These are phyloP conservation scores for Neopestalotiopsis clavispora DNA, from an alignment of 2,329 filamentous ascomycete species.

Conservation along the genomic window DNA sequence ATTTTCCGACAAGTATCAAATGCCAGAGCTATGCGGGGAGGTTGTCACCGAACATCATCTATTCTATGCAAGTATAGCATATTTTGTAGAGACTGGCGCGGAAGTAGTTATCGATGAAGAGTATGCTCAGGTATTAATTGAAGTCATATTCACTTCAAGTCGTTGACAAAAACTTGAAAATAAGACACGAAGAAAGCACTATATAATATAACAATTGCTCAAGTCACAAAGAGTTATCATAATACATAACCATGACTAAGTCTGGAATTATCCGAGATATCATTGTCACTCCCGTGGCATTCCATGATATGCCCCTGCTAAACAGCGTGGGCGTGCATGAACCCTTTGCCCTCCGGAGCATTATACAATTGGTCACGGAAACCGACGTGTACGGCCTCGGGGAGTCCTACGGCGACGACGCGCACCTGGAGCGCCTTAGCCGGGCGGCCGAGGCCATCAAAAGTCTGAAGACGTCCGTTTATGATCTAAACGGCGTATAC, in stretches of 20 bases:
- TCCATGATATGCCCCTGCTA: constrained; percentile 49
- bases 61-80: neutral
- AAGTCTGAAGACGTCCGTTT: constrained; percentile 30
- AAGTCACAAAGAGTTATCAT: neutral
- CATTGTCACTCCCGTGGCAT: constrained; percentile 47
- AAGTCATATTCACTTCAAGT: neutral
- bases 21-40: neutral
- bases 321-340: constrained; percentile 50
- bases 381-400: constrained; percentile 42
- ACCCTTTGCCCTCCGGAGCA: constrained; percentile 45
- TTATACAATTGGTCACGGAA: constrained; percentile 42
- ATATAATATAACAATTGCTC: too few species aligned
- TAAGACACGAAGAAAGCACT: too few species aligned
- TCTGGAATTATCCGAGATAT: constrained; percentile 40
- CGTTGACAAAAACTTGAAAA: too few species aligned
- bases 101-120: neutral
- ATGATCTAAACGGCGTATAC: constrained; percentile 34
- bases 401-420: constrained; percentile 46
- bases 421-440: constrained; percentile 40
- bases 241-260: constrained; percentile 28
- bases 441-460: constrained; percentile 36
- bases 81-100: neutral
- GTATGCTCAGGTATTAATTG: neutral
- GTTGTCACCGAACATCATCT: neutral
- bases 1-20: neutral